phyloP scores from a whole-genome alignment of 1,284 basidiomycete genomes.

The Microbotryomycetes sp. region DNA sequence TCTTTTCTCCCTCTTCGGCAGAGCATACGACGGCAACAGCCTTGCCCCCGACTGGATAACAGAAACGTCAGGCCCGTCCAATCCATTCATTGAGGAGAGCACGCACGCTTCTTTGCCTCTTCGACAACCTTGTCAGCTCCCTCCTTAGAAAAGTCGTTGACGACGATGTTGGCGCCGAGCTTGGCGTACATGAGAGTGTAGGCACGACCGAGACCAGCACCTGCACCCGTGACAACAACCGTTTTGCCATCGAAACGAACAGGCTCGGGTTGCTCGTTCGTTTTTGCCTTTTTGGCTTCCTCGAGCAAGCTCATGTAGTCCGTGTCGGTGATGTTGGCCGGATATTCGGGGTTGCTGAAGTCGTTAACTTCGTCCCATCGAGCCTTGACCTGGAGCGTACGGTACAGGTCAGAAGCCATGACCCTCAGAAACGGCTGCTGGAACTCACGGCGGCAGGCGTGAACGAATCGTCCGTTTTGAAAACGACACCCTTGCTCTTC shows the following conservation, averaged over 20 bases:
- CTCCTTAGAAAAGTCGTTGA: slow-evolving; percentile 77
- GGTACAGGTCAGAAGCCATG: neutral
- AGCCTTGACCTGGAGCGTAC: slow-evolving; percentile 55
- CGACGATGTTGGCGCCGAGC: slow-evolving; percentile 89
- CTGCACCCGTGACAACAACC: slow-evolving; percentile 88
- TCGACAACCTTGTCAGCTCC: slow-evolving; percentile 78
- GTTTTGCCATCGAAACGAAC: slow-evolving; percentile 85
- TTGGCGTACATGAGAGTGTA: slow-evolving; percentile 87
- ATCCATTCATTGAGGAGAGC: neutral
- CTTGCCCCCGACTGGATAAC: slow-evolving; percentile 66
- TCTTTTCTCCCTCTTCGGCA: slow-evolving; percentile 79
- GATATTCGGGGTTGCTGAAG: slow-evolving; percentile 68
- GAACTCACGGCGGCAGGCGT: slow-evolving; percentile 79
- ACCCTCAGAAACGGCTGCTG: neutral
- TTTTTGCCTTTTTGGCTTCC: slow-evolving; percentile 56
- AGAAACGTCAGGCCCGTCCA: neutral
- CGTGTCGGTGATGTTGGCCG: slow-evolving; percentile 58
- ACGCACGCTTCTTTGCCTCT: slow-evolving; percentile 69
- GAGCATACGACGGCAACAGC: slow-evolving; percentile 77
- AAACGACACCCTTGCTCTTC: slow-evolving; percentile 72
- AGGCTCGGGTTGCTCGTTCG: slow-evolving; percentile 66
- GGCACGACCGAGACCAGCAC: slow-evolving; percentile 82
- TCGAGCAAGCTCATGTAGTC: slow-evolving; percentile 55
- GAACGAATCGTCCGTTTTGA: slow-evolving; percentile 84
- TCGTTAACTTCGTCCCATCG: slow-evolving; percentile 76